Conservation (phyloP, 768 basidiomycete species). For the Calocybe cyanea region DNA sequence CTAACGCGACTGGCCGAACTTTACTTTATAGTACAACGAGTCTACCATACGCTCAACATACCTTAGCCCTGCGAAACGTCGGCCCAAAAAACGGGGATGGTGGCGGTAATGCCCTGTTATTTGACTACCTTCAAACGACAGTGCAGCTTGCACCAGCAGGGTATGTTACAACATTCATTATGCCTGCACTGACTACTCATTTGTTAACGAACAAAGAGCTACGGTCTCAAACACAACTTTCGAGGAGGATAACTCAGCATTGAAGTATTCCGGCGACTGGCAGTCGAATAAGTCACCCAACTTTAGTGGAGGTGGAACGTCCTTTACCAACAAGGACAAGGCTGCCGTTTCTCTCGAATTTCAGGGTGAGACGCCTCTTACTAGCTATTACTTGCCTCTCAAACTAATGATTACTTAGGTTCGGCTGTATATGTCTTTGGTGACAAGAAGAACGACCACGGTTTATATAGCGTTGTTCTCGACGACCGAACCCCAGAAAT, state of each 20-base stretch:
- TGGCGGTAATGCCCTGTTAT: slow-evolving; percentile 34
- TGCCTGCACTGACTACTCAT: not conserved
- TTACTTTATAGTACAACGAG: slow-evolving; percentile 31
- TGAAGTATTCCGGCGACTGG: slow-evolving; percentile 40
- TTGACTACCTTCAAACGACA: slow-evolving; percentile 38
- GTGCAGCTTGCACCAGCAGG: slow-evolving; percentile 42
- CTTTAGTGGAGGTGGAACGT: slow-evolving; percentile 42
- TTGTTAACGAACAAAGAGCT: slow-evolving; percentile 24
- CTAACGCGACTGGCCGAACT: slow-evolving; percentile 26
- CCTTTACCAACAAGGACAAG: slow-evolving; percentile 37
- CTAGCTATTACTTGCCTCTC: too few relatives aligned
- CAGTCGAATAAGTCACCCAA: slow-evolving; percentile 36
- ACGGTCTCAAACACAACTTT: slow-evolving; percentile 36
- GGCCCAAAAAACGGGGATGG: slow-evolving; percentile 31
- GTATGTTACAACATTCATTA: slow-evolving; percentile 21
- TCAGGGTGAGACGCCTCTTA: slow-evolving; percentile 34
- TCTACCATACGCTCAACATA: slow-evolving; percentile 36
- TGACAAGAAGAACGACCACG: slow-evolving; percentile 48
- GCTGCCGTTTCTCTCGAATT: slow-evolving; percentile 38
- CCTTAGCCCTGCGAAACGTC: slow-evolving; percentile 36
- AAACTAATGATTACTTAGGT: slow-evolving; percentile 29
- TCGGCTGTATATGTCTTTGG: slow-evolving; percentile 44
- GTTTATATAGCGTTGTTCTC: slow-evolving; percentile 37
- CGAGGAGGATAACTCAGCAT: slow-evolving; percentile 34
- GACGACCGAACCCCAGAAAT: slow-evolving; percentile 31